These are phyloP conservation scores for Ganoderma lucidum DNA, from an alignment of 1,284 basidiomycete genomes.

Conservation along the genomic window DNA sequence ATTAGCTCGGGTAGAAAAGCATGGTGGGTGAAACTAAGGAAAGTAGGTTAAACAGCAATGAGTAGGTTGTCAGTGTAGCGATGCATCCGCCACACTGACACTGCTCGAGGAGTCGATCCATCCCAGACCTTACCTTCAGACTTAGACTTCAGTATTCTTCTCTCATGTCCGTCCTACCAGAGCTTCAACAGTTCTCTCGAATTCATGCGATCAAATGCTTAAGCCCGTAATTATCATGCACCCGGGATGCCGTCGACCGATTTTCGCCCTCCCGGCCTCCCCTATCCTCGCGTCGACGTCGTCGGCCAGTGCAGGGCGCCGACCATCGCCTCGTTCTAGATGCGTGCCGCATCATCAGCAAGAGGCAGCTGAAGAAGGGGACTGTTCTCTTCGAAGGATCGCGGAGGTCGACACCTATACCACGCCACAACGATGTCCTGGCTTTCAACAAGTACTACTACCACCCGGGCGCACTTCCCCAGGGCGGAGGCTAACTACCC, in stretches of 20 bases:
- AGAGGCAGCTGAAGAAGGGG: neutral
- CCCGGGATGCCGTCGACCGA: neutral
- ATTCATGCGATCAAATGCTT: neutral
- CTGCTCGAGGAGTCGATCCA: too few species aligned
- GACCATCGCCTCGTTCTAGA: neutral
- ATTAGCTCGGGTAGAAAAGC: too few species aligned
- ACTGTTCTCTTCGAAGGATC: neutral
- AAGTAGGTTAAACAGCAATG: too few species aligned
- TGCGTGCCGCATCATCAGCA: neutral
- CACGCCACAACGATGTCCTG: neutral
- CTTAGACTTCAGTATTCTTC: too few species aligned
- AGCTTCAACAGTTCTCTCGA: too few species aligned
- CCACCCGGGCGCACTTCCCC: neutral
- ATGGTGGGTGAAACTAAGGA: too few species aligned
- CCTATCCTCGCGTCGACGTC: neutral
- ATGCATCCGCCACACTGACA: too few species aligned
- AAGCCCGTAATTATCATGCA: neutral
- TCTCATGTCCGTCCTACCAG: too few species aligned
- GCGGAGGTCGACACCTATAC: neutral
- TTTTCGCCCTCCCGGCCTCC: neutral
- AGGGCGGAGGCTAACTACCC: neutral
- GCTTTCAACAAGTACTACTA: neutral
- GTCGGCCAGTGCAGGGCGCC: neutral
- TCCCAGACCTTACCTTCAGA: too few species aligned
- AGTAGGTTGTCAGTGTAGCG: too few species aligned